Conservation (phyloP, 305 asterid genomes). For the Fraxinus xanthoxyloides region DNA sequence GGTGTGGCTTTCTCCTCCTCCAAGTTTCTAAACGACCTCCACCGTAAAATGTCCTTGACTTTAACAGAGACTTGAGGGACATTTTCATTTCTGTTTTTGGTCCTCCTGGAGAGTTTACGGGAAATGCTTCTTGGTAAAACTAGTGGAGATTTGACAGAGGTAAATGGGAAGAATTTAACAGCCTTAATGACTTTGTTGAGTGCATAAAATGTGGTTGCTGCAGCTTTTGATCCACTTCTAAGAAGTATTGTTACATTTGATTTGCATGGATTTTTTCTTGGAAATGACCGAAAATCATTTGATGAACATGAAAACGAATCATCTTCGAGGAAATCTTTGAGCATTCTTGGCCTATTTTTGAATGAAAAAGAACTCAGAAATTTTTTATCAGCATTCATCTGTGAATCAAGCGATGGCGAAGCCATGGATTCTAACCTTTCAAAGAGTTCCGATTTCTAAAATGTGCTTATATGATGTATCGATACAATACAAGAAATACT, state of each 20-base stretch:
- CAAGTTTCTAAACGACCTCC: slow-evolving; percentile 71
- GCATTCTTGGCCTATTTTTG: slow-evolving; percentile 45
- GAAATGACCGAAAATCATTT: slow-evolving; percentile 18
- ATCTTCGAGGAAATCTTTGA: slow-evolving; percentile 69
- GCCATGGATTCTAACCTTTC: slow-evolving; percentile 20
- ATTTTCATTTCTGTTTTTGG: not conserved
- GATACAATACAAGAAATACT: not conserved
- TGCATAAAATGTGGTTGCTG: slow-evolving; percentile 57
- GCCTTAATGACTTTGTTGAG: slow-evolving; percentile 49
- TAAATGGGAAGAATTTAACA: slow-evolving; percentile 52
- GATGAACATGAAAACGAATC: slow-evolving; percentile 33
- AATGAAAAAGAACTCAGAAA: slow-evolving; percentile 14
- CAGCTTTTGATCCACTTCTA: slow-evolving; percentile 57
- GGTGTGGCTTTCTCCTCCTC: slow-evolving; percentile 44
- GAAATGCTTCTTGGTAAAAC: slow-evolving; percentile 38
- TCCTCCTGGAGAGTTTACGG: slow-evolving; percentile 29
- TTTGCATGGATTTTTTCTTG: slow-evolving; percentile 4
- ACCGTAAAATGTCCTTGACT: slow-evolving; percentile 81
- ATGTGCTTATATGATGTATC: not conserved
- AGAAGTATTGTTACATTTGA: slow-evolving; percentile 32
- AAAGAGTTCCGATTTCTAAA: not conserved
- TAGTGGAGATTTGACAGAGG: slow-evolving; percentile 40
- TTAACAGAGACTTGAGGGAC: slow-evolving; percentile 28
- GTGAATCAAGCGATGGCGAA: not conserved
- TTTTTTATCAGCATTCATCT: slow-evolving; percentile 19